phyloP scores from a whole-genome alignment of 768 basidiomycete species.

The Termitomyces sp. region DNA sequence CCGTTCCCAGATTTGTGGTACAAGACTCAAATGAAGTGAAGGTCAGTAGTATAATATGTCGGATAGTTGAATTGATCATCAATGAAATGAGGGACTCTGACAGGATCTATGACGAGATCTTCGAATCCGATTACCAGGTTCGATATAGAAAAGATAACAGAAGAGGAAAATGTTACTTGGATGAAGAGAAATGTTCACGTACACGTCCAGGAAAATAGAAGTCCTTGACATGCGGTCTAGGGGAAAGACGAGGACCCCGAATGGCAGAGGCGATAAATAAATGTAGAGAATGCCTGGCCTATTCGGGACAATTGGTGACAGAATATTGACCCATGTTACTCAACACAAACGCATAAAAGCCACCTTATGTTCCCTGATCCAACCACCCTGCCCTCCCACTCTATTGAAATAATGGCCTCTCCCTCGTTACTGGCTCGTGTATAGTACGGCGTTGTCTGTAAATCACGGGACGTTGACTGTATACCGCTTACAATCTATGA shows the following conservation, averaged over 20 bases:
- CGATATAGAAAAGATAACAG: neutral
- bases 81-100: neutral
- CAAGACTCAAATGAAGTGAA: neutral
- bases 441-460: neutral
- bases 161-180: neutral
- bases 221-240: neutral
- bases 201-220: neutral
- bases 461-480: neutral
- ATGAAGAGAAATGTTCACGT: neutral
- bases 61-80: neutral
- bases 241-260: neutral
- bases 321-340: neutral
- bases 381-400: neutral
- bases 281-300: neutral
- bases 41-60: neutral
- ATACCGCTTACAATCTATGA: neutral
- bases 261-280: neutral
- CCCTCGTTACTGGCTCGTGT: no score
- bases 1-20: neutral
- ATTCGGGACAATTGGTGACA: neutral
- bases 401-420: neutral
- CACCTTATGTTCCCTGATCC: neutral
- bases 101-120: neutral
- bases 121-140: neutral
- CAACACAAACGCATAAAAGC: neutral